These are phyloP conservation scores for Lepidium aucheri DNA, from an alignment of 345 rosid genomes.

Conservation along the genomic window DNA sequence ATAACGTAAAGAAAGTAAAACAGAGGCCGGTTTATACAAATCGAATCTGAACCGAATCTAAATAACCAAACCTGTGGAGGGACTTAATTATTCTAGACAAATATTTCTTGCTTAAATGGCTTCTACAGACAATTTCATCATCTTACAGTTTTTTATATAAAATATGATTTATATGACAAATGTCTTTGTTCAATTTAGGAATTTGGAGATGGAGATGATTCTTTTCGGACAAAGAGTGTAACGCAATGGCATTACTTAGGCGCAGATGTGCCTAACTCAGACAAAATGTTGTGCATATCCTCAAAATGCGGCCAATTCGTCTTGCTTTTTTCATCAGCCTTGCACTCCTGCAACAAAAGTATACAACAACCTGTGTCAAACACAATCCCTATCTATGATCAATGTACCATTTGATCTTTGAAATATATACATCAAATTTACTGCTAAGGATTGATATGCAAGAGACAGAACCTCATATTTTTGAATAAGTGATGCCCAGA, in stretches of 20 bases:
- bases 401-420: neutral
- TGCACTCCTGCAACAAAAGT: conserved; percentile 50
- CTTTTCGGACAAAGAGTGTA: neutral
- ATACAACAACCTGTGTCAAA: neutral
- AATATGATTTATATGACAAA: neutral
- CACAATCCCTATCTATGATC: no score
- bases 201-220: neutral
- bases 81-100: neutral
- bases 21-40: neutral
- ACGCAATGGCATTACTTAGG: neutral
- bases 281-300: conserved; percentile 55
- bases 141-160: conserved; percentile 1
- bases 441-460: neutral
- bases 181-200: neutral
- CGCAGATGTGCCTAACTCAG: conserved; percentile 35
- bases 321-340: conserved; percentile 32
- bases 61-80: neutral
- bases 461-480: conserved; percentile 63
- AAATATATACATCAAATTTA: neutral
- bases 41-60: neutral
- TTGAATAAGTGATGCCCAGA: conserved; percentile 81
- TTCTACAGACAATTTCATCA: conserved; percentile 18
- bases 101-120: conserved; percentile 1
- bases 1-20: neutral
- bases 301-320: conserved; percentile 71